Percentiles rank a stretch among this genome's conserved stretches.
Conservation (phyloP, 1,139 yeast genomes). For the Hemisphaericaspora subhashii region DNA sequence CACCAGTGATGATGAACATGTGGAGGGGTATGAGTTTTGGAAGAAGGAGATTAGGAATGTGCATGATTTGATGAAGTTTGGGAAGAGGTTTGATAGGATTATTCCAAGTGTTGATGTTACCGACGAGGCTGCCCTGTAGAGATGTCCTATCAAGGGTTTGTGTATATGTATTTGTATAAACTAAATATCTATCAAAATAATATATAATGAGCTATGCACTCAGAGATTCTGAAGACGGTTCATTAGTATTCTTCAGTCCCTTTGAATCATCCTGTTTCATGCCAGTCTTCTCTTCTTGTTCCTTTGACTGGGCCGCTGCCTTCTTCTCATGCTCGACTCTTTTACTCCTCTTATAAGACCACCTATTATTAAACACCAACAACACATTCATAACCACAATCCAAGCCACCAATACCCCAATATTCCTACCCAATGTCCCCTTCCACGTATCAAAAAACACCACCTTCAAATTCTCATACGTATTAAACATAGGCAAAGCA, state of each 20-base stretch:
- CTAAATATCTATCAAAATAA: not conserved
- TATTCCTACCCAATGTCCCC: conserved; percentile 55
- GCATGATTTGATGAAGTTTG: conserved; percentile 31
- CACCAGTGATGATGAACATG: conserved; percentile 19
- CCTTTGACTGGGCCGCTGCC: no score
- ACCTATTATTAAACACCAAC: conserved; percentile 14
- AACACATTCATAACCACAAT: conserved; percentile 42
- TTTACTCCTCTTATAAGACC: conserved; percentile 12
- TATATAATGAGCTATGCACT: conserved; percentile 1
- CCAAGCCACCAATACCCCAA: conserved; percentile 63
- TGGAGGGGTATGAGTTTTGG: conserved; percentile 26
- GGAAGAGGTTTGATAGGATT: conserved; percentile 25
- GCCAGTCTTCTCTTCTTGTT: not conserved
- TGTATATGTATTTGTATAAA: not conserved
- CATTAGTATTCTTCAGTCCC: not conserved
- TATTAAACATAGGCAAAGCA: conserved; percentile 64
- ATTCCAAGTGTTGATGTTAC: conserved; percentile 30
- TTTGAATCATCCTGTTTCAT: not conserved
- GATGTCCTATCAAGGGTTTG: not conserved
- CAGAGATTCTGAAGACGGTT: not conserved
- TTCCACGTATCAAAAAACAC: conserved; percentile 57
- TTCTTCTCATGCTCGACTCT: conserved; percentile 8
- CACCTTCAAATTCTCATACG: conserved; percentile 55
- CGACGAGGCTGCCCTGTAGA: conserved; percentile 22
- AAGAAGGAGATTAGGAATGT: conserved; percentile 20